Evolutionary conservation across 1,139 yeast species (phyloP).

Genomic region (Arxiozyma slooffiae): DNA sequence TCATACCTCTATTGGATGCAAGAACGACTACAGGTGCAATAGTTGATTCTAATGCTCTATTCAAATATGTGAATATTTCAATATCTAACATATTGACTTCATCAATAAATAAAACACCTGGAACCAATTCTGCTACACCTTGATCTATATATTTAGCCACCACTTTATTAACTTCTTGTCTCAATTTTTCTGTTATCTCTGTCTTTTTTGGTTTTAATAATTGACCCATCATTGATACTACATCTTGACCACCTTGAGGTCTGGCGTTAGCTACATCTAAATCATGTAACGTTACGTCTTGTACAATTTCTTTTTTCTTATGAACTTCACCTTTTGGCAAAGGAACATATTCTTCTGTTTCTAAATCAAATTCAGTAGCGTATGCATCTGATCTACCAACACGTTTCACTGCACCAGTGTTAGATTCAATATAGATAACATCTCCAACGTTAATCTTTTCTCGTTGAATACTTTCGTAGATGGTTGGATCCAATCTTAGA

Average conservation of each 20-base stretch:
- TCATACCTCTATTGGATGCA: constrained; percentile 91
- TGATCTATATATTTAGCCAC: constrained; percentile 94
- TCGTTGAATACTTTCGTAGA: constrained; percentile 91
- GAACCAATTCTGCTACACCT: constrained; percentile 95
- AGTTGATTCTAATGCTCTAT: constrained; percentile 82
- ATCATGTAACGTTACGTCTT: constrained; percentile 93
- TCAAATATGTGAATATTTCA: constrained; percentile 88
- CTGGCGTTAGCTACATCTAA: constrained; percentile 92
- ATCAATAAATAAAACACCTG: constrained; percentile 94
- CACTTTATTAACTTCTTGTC: constrained; percentile 88
- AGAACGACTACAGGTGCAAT: constrained; percentile 92
- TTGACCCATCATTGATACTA: constrained; percentile 97
- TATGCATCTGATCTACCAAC: constrained; percentile 98
- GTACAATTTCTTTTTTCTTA: constrained; percentile 95
- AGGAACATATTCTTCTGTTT: constrained; percentile 98
- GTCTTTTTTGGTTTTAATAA: constrained; percentile 91
- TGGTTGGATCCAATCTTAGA: constrained; percentile 85
- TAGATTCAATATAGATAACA: constrained; percentile 92
- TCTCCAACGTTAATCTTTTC: constrained; percentile 93
- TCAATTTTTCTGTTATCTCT: constrained; percentile 93
- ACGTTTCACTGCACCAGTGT: constrained; percentile 94
- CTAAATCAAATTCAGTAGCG: constrained; percentile 95
- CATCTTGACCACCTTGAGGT: constrained; percentile 99
- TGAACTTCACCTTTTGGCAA: constrained; percentile 98
- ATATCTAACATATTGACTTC: constrained; percentile 97